Evolutionary conservation across 352 stramenopile genomes (phyloP).

Genomic region (Phytophthora agathidicida): DNA sequence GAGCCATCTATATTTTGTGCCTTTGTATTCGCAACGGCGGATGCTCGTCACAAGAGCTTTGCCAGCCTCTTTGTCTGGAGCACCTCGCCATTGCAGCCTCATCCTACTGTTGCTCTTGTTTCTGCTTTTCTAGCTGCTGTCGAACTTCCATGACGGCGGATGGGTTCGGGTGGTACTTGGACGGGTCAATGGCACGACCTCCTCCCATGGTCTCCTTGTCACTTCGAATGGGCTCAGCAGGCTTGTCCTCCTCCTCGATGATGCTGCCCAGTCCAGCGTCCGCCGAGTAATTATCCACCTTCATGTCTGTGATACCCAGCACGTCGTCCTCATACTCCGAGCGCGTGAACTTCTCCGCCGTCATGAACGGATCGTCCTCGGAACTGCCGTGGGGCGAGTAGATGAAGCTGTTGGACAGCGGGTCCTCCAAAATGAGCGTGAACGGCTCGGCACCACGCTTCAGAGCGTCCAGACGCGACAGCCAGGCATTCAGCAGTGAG

Average conservation of each 20-base stretch:
- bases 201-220: constrained; percentile 74
- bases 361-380: constrained; percentile 67
- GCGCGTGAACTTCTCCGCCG: constrained; percentile 87
- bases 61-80: constrained; percentile 14
- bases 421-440: constrained; percentile 90
- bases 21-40: constrained; percentile 34
- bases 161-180: constrained; percentile 72
- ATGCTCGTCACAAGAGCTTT: constrained; percentile 20
- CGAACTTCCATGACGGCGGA: constrained; percentile 62
- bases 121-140: constrained; percentile 40
- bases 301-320: constrained; percentile 94
- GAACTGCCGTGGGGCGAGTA: constrained; percentile 65
- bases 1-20: constrained; percentile 32
- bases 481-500: constrained; percentile 59
- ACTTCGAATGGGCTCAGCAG: constrained; percentile 43
- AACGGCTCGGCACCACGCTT: constrained; percentile 80
- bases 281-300: constrained; percentile 81
- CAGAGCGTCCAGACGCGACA: constrained; percentile 54
- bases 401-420: constrained; percentile 92
- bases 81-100: constrained; percentile 27
- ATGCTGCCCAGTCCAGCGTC: constrained; percentile 40
- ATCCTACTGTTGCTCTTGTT: constrained; percentile 40
- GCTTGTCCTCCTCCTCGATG: constrained; percentile 43
- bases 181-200: constrained; percentile 52
- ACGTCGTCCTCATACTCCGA: constrained; percentile 92